phyloP scores from a whole-genome alignment of 192 early-diverging fungal genomes.

The Coemansia sp. region DNA sequence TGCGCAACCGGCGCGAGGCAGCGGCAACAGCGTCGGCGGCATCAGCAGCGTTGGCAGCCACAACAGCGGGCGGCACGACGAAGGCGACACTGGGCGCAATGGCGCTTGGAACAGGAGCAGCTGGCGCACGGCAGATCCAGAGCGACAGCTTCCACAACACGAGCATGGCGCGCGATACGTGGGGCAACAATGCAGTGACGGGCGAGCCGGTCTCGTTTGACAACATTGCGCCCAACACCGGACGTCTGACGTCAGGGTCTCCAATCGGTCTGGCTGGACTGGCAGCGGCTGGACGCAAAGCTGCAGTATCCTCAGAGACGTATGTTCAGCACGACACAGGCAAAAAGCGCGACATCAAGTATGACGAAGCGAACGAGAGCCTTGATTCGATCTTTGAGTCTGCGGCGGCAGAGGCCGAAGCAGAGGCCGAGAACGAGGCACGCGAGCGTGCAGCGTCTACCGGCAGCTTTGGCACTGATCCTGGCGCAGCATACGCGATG shows the following conservation, averaged over 20 bases:
- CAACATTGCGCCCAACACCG: conserved; percentile 43
- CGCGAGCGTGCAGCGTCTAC: conserved; percentile 37
- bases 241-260: conserved; percentile 37
- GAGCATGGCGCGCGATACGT: conserved; percentile 25
- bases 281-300: conserved; percentile 39
- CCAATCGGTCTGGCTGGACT: conserved; percentile 35
- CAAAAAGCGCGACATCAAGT: conserved; percentile 20
- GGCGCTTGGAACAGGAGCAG: conserved; percentile 15
- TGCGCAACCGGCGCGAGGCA: conserved; percentile 55
- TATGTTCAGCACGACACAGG: conserved; percentile 37
- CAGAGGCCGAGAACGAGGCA: conserved; percentile 45
- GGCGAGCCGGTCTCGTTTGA: conserved; percentile 52
- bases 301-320: conserved; percentile 46
- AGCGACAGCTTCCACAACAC: conserved; percentile 12
- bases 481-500: conserved; percentile 19
- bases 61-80: conserved; percentile 34
- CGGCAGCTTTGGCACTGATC: conserved; percentile 13
- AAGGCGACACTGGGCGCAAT: conserved; percentile 24
- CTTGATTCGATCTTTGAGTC: conserved; percentile 54
- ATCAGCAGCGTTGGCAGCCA: conserved; percentile 48
- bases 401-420: conserved; percentile 45
- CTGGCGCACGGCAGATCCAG: conserved; percentile 16
- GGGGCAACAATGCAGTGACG: conserved; percentile 29
- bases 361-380: conserved; percentile 41
- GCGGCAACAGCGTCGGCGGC: conserved; percentile 52